Evolutionary conservation across 495 filamentous ascomycete species (phyloP), one percentile per base, ranked within the genome.

Genomic region (Xylaria castorea): DNA sequence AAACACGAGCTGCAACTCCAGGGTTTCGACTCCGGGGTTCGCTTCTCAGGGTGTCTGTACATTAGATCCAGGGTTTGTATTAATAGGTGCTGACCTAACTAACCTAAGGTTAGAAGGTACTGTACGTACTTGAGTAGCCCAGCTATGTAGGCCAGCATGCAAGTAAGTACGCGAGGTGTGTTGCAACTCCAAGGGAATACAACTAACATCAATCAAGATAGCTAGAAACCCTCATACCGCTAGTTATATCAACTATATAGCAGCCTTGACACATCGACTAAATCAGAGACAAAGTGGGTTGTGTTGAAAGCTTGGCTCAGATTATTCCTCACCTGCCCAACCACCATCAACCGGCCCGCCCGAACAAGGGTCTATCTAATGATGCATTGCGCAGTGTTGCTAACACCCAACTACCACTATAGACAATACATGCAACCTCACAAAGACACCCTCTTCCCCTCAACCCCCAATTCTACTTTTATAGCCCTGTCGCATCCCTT

Each of bases 21-120:
- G 66, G 66, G 64, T 66, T 66, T n/a, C 64, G 25, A 66, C 38
- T 66, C 22, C 64, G 53, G 30, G 64, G 66, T 68, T 68, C 38
- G 22, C 1, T 40, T 61, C 9, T 61, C 34, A 36, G 58, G 58
- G 58, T 57, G 14, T 36, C 55, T 60, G 30, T 58, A 53, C 42
- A 46, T 16, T 48, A 55, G 55, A 60, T 60, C 55, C 55, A 60
- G 55, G 58, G 32, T 61, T 61, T 61, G 58, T 38, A 61, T 61
- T 48, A 61, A 38, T 5, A 36, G 36, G 32, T 22, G 32, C 57
- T 38, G 38, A 20, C 57, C 57, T 34, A 14, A 30, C 57, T 34
- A 16, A 30, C 14, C 11, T 58, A 32, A 58, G 27, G 25, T 34
- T 34, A 58, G 25, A 53, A n/a, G n/a, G n/a, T n/a, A 42, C 38